Base-by-base conservation (phyloP, 2,329 filamentous ascomycete genomes). In the Xylariaceae sp. region DNA sequence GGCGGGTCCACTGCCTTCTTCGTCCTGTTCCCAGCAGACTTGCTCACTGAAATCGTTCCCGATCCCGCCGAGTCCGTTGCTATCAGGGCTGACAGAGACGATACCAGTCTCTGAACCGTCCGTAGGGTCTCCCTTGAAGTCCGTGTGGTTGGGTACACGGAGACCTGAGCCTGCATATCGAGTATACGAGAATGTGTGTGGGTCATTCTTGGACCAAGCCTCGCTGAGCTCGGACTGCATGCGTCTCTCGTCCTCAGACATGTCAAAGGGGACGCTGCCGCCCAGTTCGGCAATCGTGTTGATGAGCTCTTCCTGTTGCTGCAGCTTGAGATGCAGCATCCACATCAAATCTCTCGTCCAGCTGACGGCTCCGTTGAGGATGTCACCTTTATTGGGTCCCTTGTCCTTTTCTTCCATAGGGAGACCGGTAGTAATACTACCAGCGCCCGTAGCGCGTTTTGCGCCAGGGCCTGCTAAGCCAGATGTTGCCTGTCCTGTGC, bases 281-380 rank as follows among this genome's bases (percentile, higher is more conserved):
- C 89, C 89, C 12, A 91, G 76, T 51, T 85, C 83, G 31, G 78
- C 75, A 50, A 95, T 85, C 45, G 81, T 75, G 62, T 91, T 87
- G 61, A 87, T 83, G 44, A 97, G 80, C 65, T 96, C 87, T 55
- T 95, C 87, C 68, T 95, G 89, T 66, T 92, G 87, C 65, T 94
- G 86, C 57, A 95, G 79, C 72, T 95, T 95, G 64, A 89, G 79
- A 65, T 96, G 85, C 52, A 96, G 75, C 74, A 95, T 86, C 94
- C 94, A 97, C 90, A 97, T 96, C 45, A 99, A 77, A 71, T 99
- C 94, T 55, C 92, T 84, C 53, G 90, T 96, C 94, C 94, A 99
- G 71, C 90, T 90, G 47, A 97, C 94, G 32, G 92, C 89, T 30
- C 94, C 92, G 64, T 97, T 97, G 61, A 99, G 85, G 52, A 99